Percentiles rank a stretch among this genome's conserved stretches.
Conservation (phyloP, 371 early-diverging fungal species). For the Globomyces sp. region DNA sequence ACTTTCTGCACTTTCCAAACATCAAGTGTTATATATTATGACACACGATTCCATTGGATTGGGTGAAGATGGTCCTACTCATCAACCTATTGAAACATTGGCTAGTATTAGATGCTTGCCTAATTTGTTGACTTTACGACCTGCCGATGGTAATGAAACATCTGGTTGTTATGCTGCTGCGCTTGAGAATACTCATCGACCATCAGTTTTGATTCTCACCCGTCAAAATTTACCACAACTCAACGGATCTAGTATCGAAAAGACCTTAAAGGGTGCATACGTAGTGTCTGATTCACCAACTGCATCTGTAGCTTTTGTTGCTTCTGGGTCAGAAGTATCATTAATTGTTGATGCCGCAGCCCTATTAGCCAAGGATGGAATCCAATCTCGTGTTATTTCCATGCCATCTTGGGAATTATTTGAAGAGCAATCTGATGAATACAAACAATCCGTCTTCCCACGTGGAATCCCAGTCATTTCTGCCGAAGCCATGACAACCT, state of each 20-base stretch:
- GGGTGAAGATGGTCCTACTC: slow-evolving; percentile 99
- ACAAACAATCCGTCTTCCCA: slow-evolving; percentile 81
- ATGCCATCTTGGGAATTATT: slow-evolving; percentile 95
- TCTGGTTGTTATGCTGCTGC: slow-evolving; percentile 89
- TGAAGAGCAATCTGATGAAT: slow-evolving; percentile 84
- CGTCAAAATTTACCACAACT: slow-evolving; percentile 96
- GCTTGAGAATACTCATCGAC: slow-evolving; percentile 64
- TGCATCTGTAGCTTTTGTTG: slow-evolving; percentile 73
- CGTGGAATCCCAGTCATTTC: slow-evolving; percentile 78
- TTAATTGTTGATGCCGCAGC: slow-evolving; percentile 85
- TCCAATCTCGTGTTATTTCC: slow-evolving; percentile 83
- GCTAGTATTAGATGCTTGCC: slow-evolving; percentile 94
- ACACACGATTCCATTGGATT: slow-evolving; percentile 99
- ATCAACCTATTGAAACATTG: slow-evolving; percentile 99
- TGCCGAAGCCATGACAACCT: slow-evolving; percentile 93
- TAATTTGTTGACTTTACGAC: slow-evolving; percentile 84
- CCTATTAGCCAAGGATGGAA: slow-evolving; percentile 56
- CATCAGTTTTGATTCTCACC: slow-evolving; percentile 88
- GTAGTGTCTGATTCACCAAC: slow-evolving; percentile 63
- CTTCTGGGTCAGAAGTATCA: slow-evolving; percentile 96
- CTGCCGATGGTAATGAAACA: slow-evolving; percentile 96
- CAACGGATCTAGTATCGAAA: slow-evolving; percentile 75
- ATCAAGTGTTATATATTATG: slow-evolving; percentile 94
- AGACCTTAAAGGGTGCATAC: slow-evolving; percentile 55
- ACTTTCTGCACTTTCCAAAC: slow-evolving; percentile 84